These are phyloP conservation scores for Penicillium fuscoglaucum DNA, from an alignment of 2,329 filamentous ascomycete species.

Conservation along the genomic window DNA sequence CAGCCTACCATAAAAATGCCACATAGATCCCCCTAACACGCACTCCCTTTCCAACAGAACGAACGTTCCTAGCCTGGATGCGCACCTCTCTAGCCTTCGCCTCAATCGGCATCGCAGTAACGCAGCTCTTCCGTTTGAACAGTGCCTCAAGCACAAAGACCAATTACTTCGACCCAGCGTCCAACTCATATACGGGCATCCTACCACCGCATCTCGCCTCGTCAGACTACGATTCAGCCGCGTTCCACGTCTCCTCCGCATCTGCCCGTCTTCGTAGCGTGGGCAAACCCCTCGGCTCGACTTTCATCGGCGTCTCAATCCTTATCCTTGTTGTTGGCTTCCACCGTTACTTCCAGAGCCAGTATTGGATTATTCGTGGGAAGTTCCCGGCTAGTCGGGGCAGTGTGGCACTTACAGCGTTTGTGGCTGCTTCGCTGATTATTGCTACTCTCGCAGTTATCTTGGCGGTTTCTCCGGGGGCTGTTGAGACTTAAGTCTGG, in stretches of 20 bases:
- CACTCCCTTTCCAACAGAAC: conserved; percentile 47
- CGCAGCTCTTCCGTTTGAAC: conserved; percentile 66
- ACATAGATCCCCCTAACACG: conserved; percentile 6
- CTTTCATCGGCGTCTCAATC: conserved; percentile 63
- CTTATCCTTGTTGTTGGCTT: conserved; percentile 63
- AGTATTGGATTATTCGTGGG: conserved; percentile 66
- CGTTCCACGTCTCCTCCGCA: conserved; percentile 21
- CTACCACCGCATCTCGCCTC: conserved; percentile 22
- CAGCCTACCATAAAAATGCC: background rate
- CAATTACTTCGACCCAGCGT: background rate
- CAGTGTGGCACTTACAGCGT: conserved; percentile 59
- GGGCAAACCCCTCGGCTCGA: conserved; percentile 63
- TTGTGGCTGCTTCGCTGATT: conserved; percentile 58
- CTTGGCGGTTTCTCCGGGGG: conserved; percentile 53
- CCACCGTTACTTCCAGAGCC: conserved; percentile 65
- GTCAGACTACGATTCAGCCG: conserved; percentile 15
- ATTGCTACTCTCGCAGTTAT: conserved; percentile 61
- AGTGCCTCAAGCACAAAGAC: conserved; percentile 37
- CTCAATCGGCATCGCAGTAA: conserved; percentile 65
- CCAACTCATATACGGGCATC: conserved; percentile 8
- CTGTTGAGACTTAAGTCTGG: conserved; percentile 30
- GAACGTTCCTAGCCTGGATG: conserved; percentile 69
- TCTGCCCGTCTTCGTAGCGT: conserved; percentile 48
- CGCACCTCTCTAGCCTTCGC: conserved; percentile 66
- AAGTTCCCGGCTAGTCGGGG: conserved; percentile 66